Evolutionary conservation across 768 basidiomycete species (phyloP).

Genomic region (Hebeloma cylindrosporum): DNA sequence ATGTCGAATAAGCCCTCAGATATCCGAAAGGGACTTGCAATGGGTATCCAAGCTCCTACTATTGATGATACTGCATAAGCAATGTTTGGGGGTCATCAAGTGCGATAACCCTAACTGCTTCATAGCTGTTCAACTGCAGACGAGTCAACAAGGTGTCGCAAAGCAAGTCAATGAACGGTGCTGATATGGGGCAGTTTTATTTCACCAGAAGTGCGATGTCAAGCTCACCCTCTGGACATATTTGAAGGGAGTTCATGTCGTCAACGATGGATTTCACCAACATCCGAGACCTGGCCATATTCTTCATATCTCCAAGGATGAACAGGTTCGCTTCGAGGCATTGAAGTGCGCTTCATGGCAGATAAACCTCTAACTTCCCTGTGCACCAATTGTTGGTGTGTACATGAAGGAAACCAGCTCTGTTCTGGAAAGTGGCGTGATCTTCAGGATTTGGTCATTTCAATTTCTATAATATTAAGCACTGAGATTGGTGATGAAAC

Average conservation of each 20-base stretch:
- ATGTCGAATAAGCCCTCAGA: no score
- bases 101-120: neutral
- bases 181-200: no score
- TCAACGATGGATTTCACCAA: neutral
- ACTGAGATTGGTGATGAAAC: conserved; percentile 17
- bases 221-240: conserved; percentile 3
- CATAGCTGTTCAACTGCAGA: no score
- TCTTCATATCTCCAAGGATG: conserved; percentile 12
- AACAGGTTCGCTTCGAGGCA: conserved; percentile 10
- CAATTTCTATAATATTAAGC: conserved; percentile 20
- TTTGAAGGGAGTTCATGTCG: conserved; percentile 4
- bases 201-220: no score
- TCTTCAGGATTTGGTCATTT: conserved; percentile 13
- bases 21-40: no score
- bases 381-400: conserved; percentile 25
- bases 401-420: conserved; percentile 14
- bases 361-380: no score
- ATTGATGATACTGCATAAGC: neutral
- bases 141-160: no score
- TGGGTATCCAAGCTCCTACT: no score
- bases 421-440: conserved; percentile 18
- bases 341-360: no score
- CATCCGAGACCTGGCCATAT: conserved; percentile 10
- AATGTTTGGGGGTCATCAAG: no score
- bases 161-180: no score